These are phyloP conservation scores for Starmerella kuoi DNA, from an alignment of 805 yeast species.

Conservation along the genomic window DNA sequence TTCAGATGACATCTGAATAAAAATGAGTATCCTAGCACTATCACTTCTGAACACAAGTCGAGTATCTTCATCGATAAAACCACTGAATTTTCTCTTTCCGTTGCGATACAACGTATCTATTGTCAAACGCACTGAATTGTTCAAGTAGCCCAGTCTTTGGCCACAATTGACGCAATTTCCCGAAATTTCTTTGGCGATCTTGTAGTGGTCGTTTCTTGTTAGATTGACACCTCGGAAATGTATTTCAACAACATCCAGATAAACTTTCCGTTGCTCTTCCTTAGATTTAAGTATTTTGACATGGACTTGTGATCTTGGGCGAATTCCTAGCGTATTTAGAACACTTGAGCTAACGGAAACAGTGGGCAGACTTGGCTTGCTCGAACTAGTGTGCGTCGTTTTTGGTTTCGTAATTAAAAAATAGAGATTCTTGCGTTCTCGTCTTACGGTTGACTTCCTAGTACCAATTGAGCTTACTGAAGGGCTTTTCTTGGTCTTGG, in stretches of 20 bases:
- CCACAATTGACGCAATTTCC: constrained; percentile 54
- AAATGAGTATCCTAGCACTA: constrained; percentile 67
- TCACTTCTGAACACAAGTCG: constrained; percentile 81
- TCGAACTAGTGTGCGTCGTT: not conserved
- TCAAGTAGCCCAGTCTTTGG: constrained; percentile 51
- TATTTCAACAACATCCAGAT: constrained; percentile 72
- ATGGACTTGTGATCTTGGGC: constrained; percentile 54
- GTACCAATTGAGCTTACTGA: not conserved
- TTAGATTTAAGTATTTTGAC: constrained; percentile 36
- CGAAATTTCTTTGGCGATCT: constrained; percentile 47
- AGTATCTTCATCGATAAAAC: constrained; percentile 60
- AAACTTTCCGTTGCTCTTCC: constrained; percentile 25
- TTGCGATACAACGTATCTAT: constrained; percentile 52
- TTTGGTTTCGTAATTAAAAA: constrained; percentile 22
- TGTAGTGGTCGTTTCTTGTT: constrained; percentile 91
- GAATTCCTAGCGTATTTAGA: constrained; percentile 39
- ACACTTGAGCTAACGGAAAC: constrained; percentile 17
- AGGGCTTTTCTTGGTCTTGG: not conserved
- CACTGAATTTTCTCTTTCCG: constrained; percentile 62
- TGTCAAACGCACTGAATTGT: constrained; percentile 46
- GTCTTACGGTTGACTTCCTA: not conserved
- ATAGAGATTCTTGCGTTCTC: constrained; percentile 19
- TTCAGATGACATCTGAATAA: constrained; percentile 82
- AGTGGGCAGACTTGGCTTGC: constrained; percentile 1
- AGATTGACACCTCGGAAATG: constrained; percentile 67